phyloP scores from a whole-genome alignment of 805 yeast genomes.

The Candida tibetensis region DNA sequence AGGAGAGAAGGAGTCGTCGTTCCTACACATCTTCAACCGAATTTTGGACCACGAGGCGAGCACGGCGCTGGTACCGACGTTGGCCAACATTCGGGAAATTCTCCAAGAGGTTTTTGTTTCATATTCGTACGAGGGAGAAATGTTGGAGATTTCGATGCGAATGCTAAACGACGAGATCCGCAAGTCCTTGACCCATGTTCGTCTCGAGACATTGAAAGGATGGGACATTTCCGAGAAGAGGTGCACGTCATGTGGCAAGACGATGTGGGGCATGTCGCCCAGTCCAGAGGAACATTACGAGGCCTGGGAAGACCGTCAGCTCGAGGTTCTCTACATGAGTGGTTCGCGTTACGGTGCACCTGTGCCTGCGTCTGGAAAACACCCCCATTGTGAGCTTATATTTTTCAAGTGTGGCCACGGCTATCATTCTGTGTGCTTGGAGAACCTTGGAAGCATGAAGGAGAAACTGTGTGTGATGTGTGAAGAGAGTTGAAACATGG shows the following conservation, averaged over 20 bases:
- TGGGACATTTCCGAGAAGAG: slow-evolving; percentile 50
- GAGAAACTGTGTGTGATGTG: slow-evolving; percentile 25
- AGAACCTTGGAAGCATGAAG: slow-evolving; percentile 32
- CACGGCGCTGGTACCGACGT: slow-evolving; percentile 40
- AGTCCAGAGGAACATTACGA: slow-evolving; percentile 50
- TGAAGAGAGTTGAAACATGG: not conserved
- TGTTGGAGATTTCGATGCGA: slow-evolving; percentile 48
- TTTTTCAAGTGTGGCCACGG: slow-evolving; percentile 67
- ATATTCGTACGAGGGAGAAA: slow-evolving; percentile 59
- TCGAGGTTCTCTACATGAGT: slow-evolving; percentile 3
- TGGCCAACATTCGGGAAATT: slow-evolving; percentile 58
- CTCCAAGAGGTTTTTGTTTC: slow-evolving; percentile 63
- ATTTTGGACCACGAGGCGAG: slow-evolving; percentile 48
- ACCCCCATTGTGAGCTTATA: slow-evolving; percentile 36
- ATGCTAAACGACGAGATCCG: slow-evolving; percentile 58
- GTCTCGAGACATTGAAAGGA: slow-evolving; percentile 49
- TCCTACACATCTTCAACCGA: slow-evolving; percentile 52
- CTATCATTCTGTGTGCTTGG: slow-evolving; percentile 58
- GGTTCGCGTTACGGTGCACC: slow-evolving; percentile 4
- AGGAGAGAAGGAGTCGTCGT: slow-evolving; percentile 30
- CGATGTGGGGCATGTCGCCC: slow-evolving; percentile 62
- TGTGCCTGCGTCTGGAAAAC: slow-evolving; percentile 6
- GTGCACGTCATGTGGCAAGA: slow-evolving; percentile 77
- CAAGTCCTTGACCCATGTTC: slow-evolving; percentile 42
- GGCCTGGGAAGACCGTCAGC: slow-evolving; percentile 53